Conservation (phyloP, 306 rosid species). For the Acacia crassicarpa region DNA sequence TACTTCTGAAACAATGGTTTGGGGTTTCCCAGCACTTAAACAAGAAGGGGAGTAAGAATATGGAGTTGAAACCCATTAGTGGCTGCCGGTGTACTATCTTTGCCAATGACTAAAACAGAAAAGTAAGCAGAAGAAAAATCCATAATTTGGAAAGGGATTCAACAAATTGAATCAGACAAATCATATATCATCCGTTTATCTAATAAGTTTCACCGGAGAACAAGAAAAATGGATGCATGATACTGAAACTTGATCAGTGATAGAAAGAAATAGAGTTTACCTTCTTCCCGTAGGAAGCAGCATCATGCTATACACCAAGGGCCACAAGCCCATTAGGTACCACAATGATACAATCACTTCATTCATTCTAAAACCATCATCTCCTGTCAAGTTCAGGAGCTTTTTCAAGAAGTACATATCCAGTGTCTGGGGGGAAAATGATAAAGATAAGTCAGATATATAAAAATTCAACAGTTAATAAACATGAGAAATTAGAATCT, state of each 20-base stretch:
- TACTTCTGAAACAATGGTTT: too few species aligned
- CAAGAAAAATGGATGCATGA: constrained; percentile 8
- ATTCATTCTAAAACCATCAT: constrained; percentile 90
- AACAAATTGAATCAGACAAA: neutral
- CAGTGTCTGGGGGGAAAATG: constrained; percentile 47
- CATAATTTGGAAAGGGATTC: neutral
- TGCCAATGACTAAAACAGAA: neutral
- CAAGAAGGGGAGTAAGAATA: neutral
- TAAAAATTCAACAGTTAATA: neutral
- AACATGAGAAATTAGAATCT: neutral
- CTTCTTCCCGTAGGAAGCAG: constrained; percentile 90
- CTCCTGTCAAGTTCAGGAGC: constrained; percentile 74
- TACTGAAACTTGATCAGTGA: neutral
- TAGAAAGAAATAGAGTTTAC: constrained; percentile 37
- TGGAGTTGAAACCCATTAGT: neutral
- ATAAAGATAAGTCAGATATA: neutral
- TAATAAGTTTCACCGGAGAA: neutral
- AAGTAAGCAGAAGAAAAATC: neutral
- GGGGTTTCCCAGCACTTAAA: neutral
- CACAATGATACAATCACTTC: constrained; percentile 77
- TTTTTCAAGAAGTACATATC: constrained; percentile 78
- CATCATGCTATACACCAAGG: constrained; percentile 76
- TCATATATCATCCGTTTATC: neutral
- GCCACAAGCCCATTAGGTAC: constrained; percentile 97
- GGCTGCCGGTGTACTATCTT: neutral